Evolutionary conservation across 2,329 filamentous ascomycete genomes (phyloP), one percentile per base, ranked within the genome.

Genomic region (Orbilia ellipsospora): DNA sequence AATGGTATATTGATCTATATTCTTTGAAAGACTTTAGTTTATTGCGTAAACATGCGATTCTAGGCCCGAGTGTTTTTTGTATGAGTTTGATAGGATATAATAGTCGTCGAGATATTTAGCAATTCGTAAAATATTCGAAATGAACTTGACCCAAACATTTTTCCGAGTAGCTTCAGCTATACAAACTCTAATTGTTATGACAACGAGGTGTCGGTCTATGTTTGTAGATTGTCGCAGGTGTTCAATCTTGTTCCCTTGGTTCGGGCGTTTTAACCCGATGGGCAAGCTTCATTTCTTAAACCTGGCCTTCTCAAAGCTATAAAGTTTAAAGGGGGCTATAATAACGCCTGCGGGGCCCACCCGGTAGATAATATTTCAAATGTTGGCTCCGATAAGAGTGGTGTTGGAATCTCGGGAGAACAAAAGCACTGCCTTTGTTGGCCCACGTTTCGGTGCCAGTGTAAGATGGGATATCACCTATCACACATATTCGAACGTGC

Each of bases 141-240:
- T 10, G 31, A 10, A 6, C 31, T 36, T 10, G 31, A 36, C 51
- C 50, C 2, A 57, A 50, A 70, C 59, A 56, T 50, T 51, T 10
- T 63, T 18, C 6, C 60, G 51, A 57, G 23, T 8, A 51, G 57
- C 57, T 51, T 70, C 66, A 52, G 12, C 42, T 20, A 44, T 62
- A 63, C 48, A 20, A 48, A 23, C 51, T 70, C 57, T 36, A 45
- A 40, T 16, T 63, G 66, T 70, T 70, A 69, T 69, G 66, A 36
- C 66, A 70, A 70, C 66, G 26, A 63, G 20, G 48, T n/a, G 13
- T 13, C 8, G 48, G 36, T 18, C 42, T 26, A 1, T 5, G 15
- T 67, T 31, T 7, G 7, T 57, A 55, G 15, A 51, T 40, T 56
- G 62, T 56, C 26, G 40, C 69, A 45, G 51, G 51, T 10, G 18